Percentiles rank a stretch among this genome's conserved stretches.
Conservation (phyloP, 2,329 filamentous ascomycete genomes). For the Cercospora janseana region DNA sequence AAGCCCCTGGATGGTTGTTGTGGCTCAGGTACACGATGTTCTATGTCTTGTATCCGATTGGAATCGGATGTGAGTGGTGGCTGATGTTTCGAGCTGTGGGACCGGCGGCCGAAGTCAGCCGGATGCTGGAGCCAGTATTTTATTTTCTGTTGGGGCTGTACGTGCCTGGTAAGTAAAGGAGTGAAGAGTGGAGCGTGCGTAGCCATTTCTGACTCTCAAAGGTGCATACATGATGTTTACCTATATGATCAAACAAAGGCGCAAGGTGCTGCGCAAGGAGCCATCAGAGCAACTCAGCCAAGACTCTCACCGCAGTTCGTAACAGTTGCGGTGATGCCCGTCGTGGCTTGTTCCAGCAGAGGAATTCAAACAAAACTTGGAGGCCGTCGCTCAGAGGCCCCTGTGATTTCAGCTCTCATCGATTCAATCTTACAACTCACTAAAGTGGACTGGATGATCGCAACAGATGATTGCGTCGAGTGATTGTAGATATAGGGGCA, state of each 20-base stretch:
- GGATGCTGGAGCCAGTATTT: slow-evolving; percentile 7
- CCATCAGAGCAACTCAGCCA: neutral
- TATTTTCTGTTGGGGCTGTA: slow-evolving; percentile 15
- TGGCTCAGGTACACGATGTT: slow-evolving; percentile 16
- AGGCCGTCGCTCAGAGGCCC: neutral
- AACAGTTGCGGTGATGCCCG: neutral
- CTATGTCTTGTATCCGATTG: slow-evolving; percentile 11
- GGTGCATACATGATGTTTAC: slow-evolving; percentile 18
- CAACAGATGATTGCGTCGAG: too few species aligned
- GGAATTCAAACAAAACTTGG: neutral
- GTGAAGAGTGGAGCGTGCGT: neutral
- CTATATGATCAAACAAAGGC: slow-evolving; percentile 17
- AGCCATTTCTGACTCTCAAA: neutral
- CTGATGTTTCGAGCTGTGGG: slow-evolving; percentile 11
- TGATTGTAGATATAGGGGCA: too few species aligned
- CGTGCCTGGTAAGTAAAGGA: slow-evolving; percentile 8
- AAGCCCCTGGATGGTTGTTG: slow-evolving; percentile 8
- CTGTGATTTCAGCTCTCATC: neutral
- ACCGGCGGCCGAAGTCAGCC: slow-evolving; percentile 5
- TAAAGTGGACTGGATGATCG: too few species aligned
- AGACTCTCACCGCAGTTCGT: neutral
- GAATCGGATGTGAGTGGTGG: slow-evolving; percentile 17
- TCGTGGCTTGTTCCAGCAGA: neutral
- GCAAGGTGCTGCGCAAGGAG: slow-evolving; percentile 5
- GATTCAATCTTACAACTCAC: neutral